Evolutionary conservation across 75 land plant genomes (phyloP).

Genomic region (Sequoiadendron giganteum): DNA sequence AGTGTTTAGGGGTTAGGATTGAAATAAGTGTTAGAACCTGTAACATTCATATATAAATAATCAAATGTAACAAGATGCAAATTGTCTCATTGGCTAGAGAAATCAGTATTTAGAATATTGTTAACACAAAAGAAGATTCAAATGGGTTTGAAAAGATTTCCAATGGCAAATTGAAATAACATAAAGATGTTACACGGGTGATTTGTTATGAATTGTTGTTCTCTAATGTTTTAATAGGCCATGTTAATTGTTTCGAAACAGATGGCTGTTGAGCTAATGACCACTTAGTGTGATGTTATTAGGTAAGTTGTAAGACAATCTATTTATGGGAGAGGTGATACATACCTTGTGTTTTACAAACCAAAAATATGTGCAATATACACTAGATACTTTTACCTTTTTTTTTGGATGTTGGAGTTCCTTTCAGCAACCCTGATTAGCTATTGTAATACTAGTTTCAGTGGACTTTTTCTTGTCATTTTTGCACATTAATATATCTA

Average conservation of each 20-base stretch:
- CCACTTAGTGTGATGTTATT: neutral
- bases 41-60: neutral
- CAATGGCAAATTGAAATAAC: neutral
- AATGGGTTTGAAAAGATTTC: no score
- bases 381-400: neutral
- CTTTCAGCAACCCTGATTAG: neutral
- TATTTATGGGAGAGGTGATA: neutral
- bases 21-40: neutral
- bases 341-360: neutral
- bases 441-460: neutral
- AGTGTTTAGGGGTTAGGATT: no score
- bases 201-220: neutral
- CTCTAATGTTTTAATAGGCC: neutral
- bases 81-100: neutral
- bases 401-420: neutral
- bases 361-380: neutral
- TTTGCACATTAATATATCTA: neutral
- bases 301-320: neutral
- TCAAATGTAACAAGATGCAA: no score
- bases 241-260: neutral
- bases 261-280: neutral
- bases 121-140: neutral
- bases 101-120: neutral
- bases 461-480: neutral
- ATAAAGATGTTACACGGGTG: neutral